Evolutionary conservation across 805 yeast species (phyloP).

Genomic region (Candida vaughaniae): DNA sequence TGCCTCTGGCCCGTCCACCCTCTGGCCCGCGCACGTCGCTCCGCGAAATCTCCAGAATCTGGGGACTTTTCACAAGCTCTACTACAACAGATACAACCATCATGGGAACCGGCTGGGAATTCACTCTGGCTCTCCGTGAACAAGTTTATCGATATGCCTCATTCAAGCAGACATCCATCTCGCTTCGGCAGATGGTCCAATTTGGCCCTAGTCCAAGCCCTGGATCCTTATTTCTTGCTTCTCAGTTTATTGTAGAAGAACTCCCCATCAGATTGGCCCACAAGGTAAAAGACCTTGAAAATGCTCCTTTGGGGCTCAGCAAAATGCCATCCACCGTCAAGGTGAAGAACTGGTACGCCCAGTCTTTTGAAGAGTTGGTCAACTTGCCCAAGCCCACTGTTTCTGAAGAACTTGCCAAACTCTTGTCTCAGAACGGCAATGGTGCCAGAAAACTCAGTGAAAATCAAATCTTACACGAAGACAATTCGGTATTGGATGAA

Average conservation of each 20-base stretch:
- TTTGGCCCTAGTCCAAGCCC: conserved; percentile 79
- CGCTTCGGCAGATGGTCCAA: conserved; percentile 86
- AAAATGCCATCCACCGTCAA: conserved; percentile 72
- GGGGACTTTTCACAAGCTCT: conserved; percentile 1
- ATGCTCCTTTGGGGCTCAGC: conserved; percentile 71
- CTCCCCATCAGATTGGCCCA: conserved; percentile 84
- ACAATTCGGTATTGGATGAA: conserved; percentile 13
- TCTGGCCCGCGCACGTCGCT: background rate
- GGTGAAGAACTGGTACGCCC: conserved; percentile 88
- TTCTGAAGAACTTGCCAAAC: conserved; percentile 37
- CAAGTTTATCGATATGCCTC: conserved; percentile 64
- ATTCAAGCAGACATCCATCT: conserved; percentile 80
- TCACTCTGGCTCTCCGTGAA: conserved; percentile 49
- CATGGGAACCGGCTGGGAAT: conserved; percentile 50
- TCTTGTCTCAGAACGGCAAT: conserved; percentile 26
- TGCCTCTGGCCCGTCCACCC: too few species aligned
- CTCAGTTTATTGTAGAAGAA: conserved; percentile 82
- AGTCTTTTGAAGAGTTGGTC: conserved; percentile 82
- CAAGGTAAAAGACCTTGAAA: conserved; percentile 79
- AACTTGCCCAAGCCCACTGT: conserved; percentile 58
- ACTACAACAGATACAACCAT: too few species aligned
- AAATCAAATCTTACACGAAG: conserved; percentile 14
- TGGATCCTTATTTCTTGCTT: conserved; percentile 78
- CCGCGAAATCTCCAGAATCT: background rate
- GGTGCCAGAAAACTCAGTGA: conserved; percentile 15